Evolutionary conservation across 192 early-diverging fungal species (phyloP).

Genomic region (Coemansia sp.): DNA sequence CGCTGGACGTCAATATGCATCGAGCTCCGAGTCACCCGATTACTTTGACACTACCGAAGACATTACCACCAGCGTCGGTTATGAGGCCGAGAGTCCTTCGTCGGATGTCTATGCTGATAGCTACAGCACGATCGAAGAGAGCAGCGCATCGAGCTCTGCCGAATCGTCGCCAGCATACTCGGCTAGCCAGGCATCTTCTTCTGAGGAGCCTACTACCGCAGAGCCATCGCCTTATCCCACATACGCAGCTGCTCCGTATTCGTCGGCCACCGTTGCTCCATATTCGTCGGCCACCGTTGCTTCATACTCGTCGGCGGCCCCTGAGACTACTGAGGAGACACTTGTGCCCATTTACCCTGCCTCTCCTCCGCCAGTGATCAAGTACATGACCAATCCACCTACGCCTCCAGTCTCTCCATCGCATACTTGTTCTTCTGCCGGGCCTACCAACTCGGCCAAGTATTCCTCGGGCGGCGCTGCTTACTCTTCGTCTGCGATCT

Average conservation of each 20-base stretch:
- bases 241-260: neutral
- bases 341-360: neutral
- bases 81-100: neutral
- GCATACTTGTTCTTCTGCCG: neutral
- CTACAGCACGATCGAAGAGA: neutral
- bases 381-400: neutral
- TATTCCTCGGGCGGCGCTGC: neutral
- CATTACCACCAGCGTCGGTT: neutral
- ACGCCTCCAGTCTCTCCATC: neutral
- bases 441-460: neutral
- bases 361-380: neutral
- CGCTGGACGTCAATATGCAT: neutral
- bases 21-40: neutral
- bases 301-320: neutral
- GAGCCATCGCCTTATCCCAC: neutral
- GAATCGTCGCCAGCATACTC: neutral
- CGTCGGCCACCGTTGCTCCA: neutral
- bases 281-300: no score
- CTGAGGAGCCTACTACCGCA: constrained; percentile 6
- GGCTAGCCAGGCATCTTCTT: neutral
- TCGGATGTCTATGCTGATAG: neutral
- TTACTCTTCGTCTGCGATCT: neutral
- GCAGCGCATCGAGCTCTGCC: neutral
- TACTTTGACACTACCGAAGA: constrained; percentile 4
- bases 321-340: neutral